Conservation (phyloP, 345 rosid species). For the Hirschfeldia incana region DNA sequence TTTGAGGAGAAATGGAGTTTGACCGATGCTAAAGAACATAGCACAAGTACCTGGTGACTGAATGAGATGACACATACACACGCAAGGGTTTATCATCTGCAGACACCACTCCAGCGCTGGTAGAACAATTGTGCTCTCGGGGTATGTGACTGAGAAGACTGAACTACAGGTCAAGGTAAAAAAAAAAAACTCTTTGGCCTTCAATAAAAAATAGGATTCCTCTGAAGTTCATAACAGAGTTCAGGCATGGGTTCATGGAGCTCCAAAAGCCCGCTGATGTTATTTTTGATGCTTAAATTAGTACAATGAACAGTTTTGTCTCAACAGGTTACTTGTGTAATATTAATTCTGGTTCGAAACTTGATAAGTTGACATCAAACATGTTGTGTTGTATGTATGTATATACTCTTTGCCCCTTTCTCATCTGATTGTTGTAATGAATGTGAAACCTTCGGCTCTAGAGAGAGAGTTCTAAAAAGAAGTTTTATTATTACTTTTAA, state of each 20-base stretch:
- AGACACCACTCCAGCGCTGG: neutral
- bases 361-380: too few relatives aligned
- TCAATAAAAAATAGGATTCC: constrained; percentile 15
- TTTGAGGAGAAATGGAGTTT: constrained; percentile 26
- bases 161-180: constrained; percentile 24
- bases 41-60: constrained; percentile 3
- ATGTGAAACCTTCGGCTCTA: neutral
- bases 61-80: neutral
- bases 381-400: too few relatives aligned
- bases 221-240: neutral
- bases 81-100: constrained; percentile 19
- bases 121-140: neutral
- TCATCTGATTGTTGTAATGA: too few relatives aligned
- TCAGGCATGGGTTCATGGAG: too few relatives aligned
- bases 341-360: too few relatives aligned
- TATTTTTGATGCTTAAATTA: too few relatives aligned
- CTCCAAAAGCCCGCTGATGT: too few relatives aligned
- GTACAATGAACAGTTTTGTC: too few relatives aligned
- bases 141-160: constrained; percentile 13
- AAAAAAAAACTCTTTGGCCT: constrained; percentile 5
- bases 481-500: too few relatives aligned
- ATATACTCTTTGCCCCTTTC: too few relatives aligned
- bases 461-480: neutral
- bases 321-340: too few relatives aligned
- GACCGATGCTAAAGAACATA: constrained; percentile 21